Conservation (phyloP, 805 yeast genomes). For the Dipodascus albidus region DNA sequence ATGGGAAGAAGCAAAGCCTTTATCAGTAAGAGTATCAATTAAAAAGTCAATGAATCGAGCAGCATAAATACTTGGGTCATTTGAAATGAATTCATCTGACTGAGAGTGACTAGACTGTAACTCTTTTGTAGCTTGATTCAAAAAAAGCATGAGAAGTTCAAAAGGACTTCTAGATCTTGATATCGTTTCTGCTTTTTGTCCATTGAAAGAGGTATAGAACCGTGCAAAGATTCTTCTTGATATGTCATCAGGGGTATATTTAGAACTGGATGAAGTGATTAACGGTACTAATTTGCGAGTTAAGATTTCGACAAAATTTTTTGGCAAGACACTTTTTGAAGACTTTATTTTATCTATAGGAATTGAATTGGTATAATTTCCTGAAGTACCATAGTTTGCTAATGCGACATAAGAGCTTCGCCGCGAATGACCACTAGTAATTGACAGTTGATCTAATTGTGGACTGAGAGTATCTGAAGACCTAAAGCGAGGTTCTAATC, state of each 20-base stretch:
- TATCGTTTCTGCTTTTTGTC: neutral
- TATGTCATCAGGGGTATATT: neutral
- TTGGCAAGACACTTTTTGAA: neutral
- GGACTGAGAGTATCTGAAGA: neutral
- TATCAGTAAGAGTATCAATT: neutral
- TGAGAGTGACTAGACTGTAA: neutral
- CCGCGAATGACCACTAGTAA: neutral
- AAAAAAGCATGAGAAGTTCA: neutral
- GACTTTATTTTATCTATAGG: neutral
- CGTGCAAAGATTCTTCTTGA: neutral
- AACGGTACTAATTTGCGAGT: neutral
- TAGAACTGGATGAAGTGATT: neutral
- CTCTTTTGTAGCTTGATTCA: neutral
- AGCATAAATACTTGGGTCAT: neutral
- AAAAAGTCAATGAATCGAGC: neutral
- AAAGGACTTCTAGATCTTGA: neutral
- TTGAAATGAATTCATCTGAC: neutral
- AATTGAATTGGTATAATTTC: neutral
- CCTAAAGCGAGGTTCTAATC: constrained; percentile 6
- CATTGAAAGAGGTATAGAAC: neutral
- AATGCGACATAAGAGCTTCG: neutral
- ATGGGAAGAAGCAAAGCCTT: neutral
- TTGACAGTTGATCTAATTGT: neutral
- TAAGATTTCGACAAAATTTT: neutral
- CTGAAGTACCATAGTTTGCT: neutral